Evolutionary conservation across 306 rosid genomes (phyloP).

Genomic region (Macrotyloma uniflorum): DNA sequence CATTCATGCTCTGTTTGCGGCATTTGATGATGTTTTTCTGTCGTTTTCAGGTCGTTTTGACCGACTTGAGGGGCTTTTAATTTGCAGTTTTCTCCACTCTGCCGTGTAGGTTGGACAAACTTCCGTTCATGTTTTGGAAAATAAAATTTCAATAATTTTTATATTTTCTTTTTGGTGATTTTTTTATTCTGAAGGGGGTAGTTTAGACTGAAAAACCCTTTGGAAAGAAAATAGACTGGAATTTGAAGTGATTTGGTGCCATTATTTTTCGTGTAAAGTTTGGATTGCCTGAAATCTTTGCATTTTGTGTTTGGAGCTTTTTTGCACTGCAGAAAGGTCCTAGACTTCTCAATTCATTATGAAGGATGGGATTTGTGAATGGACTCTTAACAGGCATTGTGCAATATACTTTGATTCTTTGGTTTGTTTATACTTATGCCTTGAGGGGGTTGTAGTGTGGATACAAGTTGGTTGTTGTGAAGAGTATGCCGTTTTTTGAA

Average conservation of each 20-base stretch:
- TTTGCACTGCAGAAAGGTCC: slow-evolving; percentile 4
- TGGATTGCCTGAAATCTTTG: slow-evolving; percentile 22
- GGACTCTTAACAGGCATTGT: slow-evolving; percentile 5
- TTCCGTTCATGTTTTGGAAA: background rate
- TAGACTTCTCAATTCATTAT: background rate
- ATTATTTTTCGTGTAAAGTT: background rate
- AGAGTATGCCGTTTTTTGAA: background rate
- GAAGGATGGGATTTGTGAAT: slow-evolving; percentile 18
- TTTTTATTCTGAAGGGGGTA: background rate
- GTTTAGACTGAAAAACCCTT: background rate
- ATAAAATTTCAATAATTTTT: background rate
- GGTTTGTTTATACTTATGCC: slow-evolving; percentile 13
- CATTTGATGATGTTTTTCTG: slow-evolving; percentile 30
- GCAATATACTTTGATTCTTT: slow-evolving; percentile 1
- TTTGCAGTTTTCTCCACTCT: slow-evolving; percentile 35
- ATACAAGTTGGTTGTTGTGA: slow-evolving; percentile 1
- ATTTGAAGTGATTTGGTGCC: background rate
- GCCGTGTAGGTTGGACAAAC: slow-evolving; percentile 24
- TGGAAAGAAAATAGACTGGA: slow-evolving; percentile 1
- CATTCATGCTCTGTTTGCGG: slow-evolving; percentile 12
- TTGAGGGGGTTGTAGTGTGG: slow-evolving; percentile 6
- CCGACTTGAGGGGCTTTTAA: slow-evolving; percentile 26
- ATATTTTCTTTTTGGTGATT: background rate
- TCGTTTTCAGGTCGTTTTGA: slow-evolving; percentile 47
- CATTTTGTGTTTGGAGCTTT: slow-evolving; percentile 24